A percentile compares a stretch with the other conserved stretches of the same genome.
phyloP scores from a whole-genome alignment of 1,284 basidiomycete species.

The Cutaneotrichosporon sp. region DNA sequence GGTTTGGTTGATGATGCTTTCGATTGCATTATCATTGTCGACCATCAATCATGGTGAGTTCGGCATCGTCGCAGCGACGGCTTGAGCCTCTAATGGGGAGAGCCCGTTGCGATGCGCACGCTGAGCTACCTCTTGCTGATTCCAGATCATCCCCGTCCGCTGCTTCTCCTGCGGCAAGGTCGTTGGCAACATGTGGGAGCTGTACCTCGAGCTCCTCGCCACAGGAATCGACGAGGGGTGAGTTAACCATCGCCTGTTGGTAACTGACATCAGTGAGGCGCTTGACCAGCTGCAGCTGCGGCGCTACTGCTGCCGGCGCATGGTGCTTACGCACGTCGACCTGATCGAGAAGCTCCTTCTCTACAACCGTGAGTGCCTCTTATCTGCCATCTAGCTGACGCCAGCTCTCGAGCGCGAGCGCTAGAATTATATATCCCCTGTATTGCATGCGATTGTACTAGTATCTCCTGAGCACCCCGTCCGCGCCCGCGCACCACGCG shows the following conservation, averaged over 20 bases:
- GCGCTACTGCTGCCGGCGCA: conserved; percentile 92
- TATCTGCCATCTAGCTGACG: conserved; percentile 3
- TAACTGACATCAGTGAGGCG: conserved; percentile 63
- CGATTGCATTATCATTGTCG: too few relatives aligned
- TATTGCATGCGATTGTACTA: conserved; percentile 17
- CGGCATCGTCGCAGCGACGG: too few relatives aligned
- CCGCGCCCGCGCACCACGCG: conserved; percentile 42
- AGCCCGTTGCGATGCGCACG: too few relatives aligned
- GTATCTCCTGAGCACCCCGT: conserved; percentile 37
- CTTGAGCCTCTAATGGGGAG: too few relatives aligned
- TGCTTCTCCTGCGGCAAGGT: conserved; percentile 88
- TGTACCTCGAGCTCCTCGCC: conserved; percentile 71
- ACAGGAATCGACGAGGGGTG: conserved; percentile 80
- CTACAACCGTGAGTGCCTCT: conserved; percentile 77
- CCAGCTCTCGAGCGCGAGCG: conserved; percentile 20
- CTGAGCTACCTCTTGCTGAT: background rate
- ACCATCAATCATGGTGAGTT: too few relatives aligned
- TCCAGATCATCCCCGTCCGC: conserved; percentile 49
- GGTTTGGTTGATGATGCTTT: too few relatives aligned
- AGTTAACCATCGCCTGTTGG: conserved; percentile 28
- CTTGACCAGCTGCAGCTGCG: conserved; percentile 86
- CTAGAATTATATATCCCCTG: conserved; percentile 8
- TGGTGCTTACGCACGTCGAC: conserved; percentile 92
- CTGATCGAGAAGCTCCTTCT: conserved; percentile 92
- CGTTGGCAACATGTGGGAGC: conserved; percentile 86